Percentiles rank a stretch among this genome's conserved stretches.
Conservation (phyloP, 352 stramenopile genomes). For the Peronosclerospora sorghi region DNA sequence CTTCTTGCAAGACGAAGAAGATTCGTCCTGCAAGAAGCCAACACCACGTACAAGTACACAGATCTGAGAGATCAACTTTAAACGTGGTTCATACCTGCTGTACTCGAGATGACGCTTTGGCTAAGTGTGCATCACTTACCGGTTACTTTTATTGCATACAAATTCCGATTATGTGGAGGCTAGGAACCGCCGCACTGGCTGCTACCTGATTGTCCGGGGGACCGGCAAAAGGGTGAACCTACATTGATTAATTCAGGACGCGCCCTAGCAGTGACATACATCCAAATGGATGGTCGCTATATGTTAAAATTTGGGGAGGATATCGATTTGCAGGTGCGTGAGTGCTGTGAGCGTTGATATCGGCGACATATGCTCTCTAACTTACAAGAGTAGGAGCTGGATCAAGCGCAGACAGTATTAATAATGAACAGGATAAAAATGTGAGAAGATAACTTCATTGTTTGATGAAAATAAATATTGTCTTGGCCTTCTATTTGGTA, state of each 20-base stretch:
- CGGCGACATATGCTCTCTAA: neutral
- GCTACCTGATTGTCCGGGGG: constrained; percentile 30
- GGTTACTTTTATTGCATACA: too few species aligned
- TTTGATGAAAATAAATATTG: neutral
- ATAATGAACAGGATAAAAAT: constrained; percentile 12
- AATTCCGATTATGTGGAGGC: constrained; percentile 50
- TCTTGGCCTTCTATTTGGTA: neutral
- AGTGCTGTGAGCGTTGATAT: neutral
- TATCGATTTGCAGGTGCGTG: constrained; percentile 17
- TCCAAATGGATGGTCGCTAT: constrained; percentile 5
- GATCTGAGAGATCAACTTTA: too few species aligned
- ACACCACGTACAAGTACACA: too few species aligned
- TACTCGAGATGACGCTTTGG: too few species aligned
- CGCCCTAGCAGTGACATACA: constrained; percentile 2
- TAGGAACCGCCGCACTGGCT: constrained; percentile 57
- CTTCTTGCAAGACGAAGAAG: too few species aligned
- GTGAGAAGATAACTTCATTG: neutral
- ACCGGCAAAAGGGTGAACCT: constrained; percentile 11
- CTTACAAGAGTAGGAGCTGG: constrained; percentile 9
- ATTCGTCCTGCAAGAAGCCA: too few species aligned
- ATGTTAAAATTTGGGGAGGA: constrained; percentile 19
- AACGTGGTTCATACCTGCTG: too few species aligned
- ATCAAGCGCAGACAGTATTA: constrained; percentile 6
- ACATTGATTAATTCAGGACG: neutral
- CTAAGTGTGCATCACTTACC: too few species aligned